A percentile compares a stretch with the other conserved stretches of the same genome.
Evolutionary conservation across 164 flowering plant species (phyloP).

Genomic region (Magnolia officinalis): DNA sequence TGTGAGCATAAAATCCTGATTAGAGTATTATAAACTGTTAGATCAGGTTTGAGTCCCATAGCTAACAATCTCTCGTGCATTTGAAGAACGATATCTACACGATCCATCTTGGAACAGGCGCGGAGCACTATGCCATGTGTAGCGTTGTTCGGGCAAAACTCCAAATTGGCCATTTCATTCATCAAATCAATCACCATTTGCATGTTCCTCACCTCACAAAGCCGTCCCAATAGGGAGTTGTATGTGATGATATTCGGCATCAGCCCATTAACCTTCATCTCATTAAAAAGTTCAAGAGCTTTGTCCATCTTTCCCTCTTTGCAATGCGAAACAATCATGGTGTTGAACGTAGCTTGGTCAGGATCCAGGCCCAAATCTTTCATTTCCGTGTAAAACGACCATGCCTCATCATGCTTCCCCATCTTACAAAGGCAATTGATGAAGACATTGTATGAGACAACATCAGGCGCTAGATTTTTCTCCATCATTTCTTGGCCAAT

Average conservation of each 20-base stretch:
- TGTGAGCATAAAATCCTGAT: slow-evolving; percentile 56
- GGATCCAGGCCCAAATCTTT: slow-evolving; percentile 54
- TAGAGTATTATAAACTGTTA: slow-evolving; percentile 50
- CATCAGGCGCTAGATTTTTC: slow-evolving; percentile 53
- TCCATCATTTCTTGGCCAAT: slow-evolving; percentile 61
- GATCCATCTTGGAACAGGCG: slow-evolving; percentile 48
- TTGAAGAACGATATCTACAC: slow-evolving; percentile 41
- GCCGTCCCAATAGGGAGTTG: slow-evolving; percentile 47
- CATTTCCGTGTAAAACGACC: slow-evolving; percentile 48
- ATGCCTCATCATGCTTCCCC: slow-evolving; percentile 45
- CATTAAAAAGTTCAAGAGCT: slow-evolving; percentile 55
- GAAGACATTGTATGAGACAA: slow-evolving; percentile 67
- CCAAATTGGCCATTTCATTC: slow-evolving; percentile 44
- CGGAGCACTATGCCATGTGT: slow-evolving; percentile 50
- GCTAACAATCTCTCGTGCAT: slow-evolving; percentile 54
- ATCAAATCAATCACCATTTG: slow-evolving; percentile 49
- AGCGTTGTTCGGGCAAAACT: slow-evolving; percentile 24
- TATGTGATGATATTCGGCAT: slow-evolving; percentile 55
- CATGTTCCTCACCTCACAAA: slow-evolving; percentile 51
- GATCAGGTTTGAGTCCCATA: slow-evolving; percentile 55
- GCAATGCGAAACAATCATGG: slow-evolving; percentile 38
- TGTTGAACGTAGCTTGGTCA: slow-evolving; percentile 31
- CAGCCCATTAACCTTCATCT: slow-evolving; percentile 51
- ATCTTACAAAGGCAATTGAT: slow-evolving; percentile 62
- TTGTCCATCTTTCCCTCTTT: slow-evolving; percentile 50